Evolutionary conservation across 2,329 filamentous ascomycete genomes (phyloP), one percentile per base, ranked within the genome.

Genomic region (Fusarium nurragi): DNA sequence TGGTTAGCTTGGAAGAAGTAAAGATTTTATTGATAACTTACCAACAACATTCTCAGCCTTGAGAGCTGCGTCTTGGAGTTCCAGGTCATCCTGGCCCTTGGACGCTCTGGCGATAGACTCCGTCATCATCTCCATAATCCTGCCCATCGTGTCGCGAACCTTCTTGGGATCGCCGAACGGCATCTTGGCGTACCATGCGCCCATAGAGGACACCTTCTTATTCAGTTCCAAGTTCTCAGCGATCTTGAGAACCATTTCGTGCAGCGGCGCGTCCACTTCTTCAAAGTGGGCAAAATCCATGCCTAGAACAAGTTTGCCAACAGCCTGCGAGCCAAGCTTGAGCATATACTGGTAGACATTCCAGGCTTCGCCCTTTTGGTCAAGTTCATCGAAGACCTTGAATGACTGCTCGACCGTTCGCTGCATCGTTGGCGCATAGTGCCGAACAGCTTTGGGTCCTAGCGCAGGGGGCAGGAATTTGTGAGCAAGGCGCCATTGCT

Each of bases 401-500:
- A 82, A 87, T 0, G 83, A 73, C 8, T 81, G 75, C 58, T 86
- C 80, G 3, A 85, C 78, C 0, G 81, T 82, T 39, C 77, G 70
- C 55, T 88, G 84, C 84, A 89, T 88, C 0, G 79, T 81, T 0
- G 86, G 85, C 0, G 84, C 80, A 54, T 89, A 88, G 65, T 88
- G 86, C 0, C 83, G 77, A 2, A 89, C 85, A 0, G 86, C 86
- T 64, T 86, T 87, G 30, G 86, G 86, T 0, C 81, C 81, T 5
- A 89, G 75, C 0, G 84, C 82, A 0, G 87, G 86, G 0, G 86
- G 84, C 1, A 89, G 69, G 72, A 88, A 89, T 69, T 89, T 89
- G 75, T 89, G 87, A 0, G 82, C 80, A 0, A 80, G 65, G 13
- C 73, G 69, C 82, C 82, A 87, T 48, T 81, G 77, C 12, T 80